Conservation (phyloP, 257 asterid species). For the Solanum dulcamara region DNA sequence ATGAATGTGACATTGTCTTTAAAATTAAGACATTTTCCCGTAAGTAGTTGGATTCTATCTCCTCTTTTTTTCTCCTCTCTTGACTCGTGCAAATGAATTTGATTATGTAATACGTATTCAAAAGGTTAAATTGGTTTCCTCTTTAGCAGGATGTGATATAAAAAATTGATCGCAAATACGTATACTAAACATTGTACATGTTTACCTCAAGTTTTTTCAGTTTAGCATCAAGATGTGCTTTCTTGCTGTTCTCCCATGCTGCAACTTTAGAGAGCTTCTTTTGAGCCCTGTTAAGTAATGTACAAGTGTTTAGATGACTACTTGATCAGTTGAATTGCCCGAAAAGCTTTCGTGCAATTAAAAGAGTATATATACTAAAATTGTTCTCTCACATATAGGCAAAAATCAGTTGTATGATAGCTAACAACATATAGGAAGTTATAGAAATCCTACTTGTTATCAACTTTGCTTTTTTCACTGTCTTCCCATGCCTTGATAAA, state of each 20-base stretch:
- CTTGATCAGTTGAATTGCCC: background rate
- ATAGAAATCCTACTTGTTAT: constrained; percentile 53
- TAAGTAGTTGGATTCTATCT: background rate
- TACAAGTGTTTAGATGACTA: background rate
- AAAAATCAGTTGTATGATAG: background rate
- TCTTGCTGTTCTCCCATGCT: constrained; percentile 76
- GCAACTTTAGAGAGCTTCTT: constrained; percentile 56
- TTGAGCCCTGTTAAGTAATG: constrained; percentile 41
- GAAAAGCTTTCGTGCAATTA: background rate
- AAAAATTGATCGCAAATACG: background rate
- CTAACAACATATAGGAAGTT: background rate
- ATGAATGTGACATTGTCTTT: background rate
- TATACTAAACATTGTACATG: background rate
- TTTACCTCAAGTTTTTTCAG: constrained; percentile 65
- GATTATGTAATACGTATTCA: background rate
- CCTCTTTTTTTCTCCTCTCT: background rate
- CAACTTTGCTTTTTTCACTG: constrained; percentile 56
- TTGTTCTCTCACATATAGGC: background rate
- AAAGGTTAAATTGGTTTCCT: background rate
- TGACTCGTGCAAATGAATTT: background rate
- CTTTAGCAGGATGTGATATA: background rate
- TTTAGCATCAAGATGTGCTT: constrained; percentile 55
- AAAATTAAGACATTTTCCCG: background rate
- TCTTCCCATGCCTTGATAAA: constrained; percentile 88
- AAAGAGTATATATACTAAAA: background rate